Evolutionary conservation across 1,139 yeast species (phyloP), one percentile per base, ranked within the genome.

Genomic region (Saccharomyces hybrid): DNA sequence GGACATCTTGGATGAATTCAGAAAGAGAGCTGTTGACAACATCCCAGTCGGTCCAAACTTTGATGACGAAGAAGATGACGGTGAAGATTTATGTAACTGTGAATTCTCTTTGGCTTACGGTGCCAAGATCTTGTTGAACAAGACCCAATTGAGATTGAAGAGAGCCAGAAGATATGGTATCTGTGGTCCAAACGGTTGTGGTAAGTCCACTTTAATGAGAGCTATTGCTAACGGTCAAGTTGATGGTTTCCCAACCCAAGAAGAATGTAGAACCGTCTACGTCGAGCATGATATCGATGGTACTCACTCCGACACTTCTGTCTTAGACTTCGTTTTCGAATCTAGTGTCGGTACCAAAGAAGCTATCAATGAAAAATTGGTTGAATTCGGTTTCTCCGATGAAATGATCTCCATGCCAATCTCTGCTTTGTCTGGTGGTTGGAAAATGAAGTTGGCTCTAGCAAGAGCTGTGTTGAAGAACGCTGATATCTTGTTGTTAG

Each of bases 151-250:
- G 77, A 89, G 98, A 81, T 88, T 93, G 76, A 93, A 91, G 95
- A 89, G 98, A 82, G 95, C 88, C 80, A 91, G 97, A 82, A 88
- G 99, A 82, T 93, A 93, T 76, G 99, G 99, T 89, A 83, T 93
- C 69, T 91, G 97, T 82, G 99, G 99, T 80, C 97, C 98, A 73
- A 93, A 93, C 79, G 99, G 99, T 87, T 96, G 98, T 71, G 99
- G 99, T 88, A 93, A 93, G 82, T 93, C 98, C 66, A 93, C 99
- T 68, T 85, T 93, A 77, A 90, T 93, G 98, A 89, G 97, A 83
- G 98, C 99, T 69, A 88, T 93, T 79, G 98, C 98, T 68, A 91
- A 93, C 80, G 98, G 98, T 76, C 98, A 93, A 83, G 97, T 93
- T 72, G 98, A 93, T 75, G 98, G 98, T 77, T 93, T 93, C 96